These are phyloP conservation scores for Lipomyces starkeyi DNA, from an alignment of 805 yeast genomes.

Conservation along the genomic window DNA sequence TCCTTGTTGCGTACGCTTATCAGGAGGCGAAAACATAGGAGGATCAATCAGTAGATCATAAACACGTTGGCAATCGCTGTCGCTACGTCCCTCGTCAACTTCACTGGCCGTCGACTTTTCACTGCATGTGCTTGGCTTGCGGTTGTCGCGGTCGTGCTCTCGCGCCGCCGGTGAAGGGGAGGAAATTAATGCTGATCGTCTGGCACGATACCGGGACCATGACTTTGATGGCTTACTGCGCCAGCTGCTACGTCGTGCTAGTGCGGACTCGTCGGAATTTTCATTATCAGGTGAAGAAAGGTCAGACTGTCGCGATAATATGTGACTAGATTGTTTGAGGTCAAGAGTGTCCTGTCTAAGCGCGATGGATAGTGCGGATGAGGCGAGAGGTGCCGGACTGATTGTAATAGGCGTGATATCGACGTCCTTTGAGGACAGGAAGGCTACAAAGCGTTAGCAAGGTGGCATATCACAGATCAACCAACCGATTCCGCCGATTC, in stretches of 20 bases:
- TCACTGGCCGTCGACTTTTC: neutral
- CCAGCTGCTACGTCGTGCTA: neutral
- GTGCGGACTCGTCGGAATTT: neutral
- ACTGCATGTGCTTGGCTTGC: neutral
- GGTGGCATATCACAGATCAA: neutral
- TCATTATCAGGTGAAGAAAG: neutral
- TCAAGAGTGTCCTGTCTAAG: neutral
- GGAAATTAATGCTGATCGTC: neutral
- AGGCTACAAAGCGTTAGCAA: neutral
- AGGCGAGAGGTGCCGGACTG: conserved; percentile 5
- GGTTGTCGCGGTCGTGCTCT: neutral
- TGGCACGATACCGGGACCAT: neutral
- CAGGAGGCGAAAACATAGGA: conserved; percentile 37
- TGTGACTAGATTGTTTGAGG: neutral
- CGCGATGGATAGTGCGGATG: neutral
- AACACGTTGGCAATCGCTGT: conserved; percentile 1
- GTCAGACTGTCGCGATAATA: neutral
- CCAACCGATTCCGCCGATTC: too few species aligned
- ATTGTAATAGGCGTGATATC: neutral
- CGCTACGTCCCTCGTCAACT: neutral
- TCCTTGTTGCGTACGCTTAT: conserved; percentile 32
- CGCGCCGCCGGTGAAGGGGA: neutral
- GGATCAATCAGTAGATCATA: conserved; percentile 28
- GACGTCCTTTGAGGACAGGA: neutral
- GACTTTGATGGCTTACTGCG: neutral